Evolutionary conservation across 2,329 filamentous ascomycete species (phyloP).

Genomic region (Tolypocladium sp.): DNA sequence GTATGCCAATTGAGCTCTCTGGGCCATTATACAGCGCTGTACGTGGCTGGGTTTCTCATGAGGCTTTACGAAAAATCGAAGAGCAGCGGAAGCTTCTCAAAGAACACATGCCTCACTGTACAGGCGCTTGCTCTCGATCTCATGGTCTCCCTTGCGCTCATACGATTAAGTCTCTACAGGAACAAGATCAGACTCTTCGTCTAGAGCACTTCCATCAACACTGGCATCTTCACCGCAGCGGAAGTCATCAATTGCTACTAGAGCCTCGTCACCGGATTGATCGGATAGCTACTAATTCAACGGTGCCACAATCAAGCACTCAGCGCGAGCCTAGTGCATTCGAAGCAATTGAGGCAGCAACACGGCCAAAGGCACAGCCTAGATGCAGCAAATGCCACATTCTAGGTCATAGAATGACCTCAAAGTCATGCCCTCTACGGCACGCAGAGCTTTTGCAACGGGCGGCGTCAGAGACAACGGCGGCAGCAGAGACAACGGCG

Average conservation of each 20-base stretch:
- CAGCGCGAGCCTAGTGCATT: background rate
- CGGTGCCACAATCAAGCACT: background rate
- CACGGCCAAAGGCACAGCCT: too few relatives aligned
- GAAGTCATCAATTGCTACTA: too few relatives aligned
- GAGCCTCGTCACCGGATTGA: background rate
- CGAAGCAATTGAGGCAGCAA: background rate
- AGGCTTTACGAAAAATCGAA: background rate
- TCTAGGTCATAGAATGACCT: too few relatives aligned
- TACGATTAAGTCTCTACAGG: background rate
- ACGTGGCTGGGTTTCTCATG: background rate
- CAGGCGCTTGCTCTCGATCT: background rate
- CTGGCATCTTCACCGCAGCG: too few relatives aligned
- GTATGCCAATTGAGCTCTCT: conserved; percentile 6
- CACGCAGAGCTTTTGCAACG: background rate
- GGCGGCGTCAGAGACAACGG: background rate
- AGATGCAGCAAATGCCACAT: too few relatives aligned
- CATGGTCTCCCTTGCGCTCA: background rate
- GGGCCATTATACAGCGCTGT: conserved; percentile 3
- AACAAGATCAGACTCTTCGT: background rate
- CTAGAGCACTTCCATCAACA: too few relatives aligned
- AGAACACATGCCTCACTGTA: background rate
- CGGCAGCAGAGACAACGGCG: background rate
- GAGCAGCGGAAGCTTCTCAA: background rate
- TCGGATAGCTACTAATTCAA: background rate
- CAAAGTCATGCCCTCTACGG: background rate